A percentile compares a stretch with the other conserved stretches of the same genome.
These are phyloP conservation scores for Apophysomyces ossiformis DNA, from an alignment of 371 early-diverging fungal genomes.

Conservation along the genomic window DNA sequence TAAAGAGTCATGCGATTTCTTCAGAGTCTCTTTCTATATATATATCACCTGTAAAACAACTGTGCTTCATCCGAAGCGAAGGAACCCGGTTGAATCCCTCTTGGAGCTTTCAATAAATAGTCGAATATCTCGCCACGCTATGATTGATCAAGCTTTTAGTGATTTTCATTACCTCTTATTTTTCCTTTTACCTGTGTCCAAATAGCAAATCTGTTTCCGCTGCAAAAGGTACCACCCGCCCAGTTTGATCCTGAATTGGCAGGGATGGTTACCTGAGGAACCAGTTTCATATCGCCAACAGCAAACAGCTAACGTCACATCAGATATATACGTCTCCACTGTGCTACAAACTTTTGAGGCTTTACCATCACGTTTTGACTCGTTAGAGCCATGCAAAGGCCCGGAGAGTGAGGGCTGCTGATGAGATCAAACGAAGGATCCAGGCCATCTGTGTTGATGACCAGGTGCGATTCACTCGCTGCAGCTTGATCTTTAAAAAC, in stretches of 20 bases:
- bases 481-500: slow-evolving; percentile 43
- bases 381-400: slow-evolving; percentile 41
- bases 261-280: slow-evolving; percentile 37
- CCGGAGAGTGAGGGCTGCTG: slow-evolving; percentile 23
- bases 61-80: slow-evolving; percentile 26
- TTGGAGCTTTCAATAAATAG: slow-evolving; percentile 33
- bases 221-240: slow-evolving; percentile 40
- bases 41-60: slow-evolving; percentile 38
- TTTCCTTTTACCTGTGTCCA: slow-evolving; percentile 33
- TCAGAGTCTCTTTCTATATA: neutral
- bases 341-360: neutral
- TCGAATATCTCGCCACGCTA: slow-evolving; percentile 43
- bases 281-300: slow-evolving; percentile 25
- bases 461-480: slow-evolving; percentile 20
- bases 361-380: slow-evolving; percentile 38
- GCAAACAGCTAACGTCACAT: slow-evolving; percentile 29
- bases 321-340: neutral
- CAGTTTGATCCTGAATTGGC: slow-evolving; percentile 33
- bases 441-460: slow-evolving; percentile 21
- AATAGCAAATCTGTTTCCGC: slow-evolving; percentile 28
- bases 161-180: neutral
- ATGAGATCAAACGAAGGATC: slow-evolving; percentile 33
- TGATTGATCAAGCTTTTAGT: neutral
- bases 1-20: neutral
- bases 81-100: slow-evolving; percentile 23